phyloP scores from a whole-genome alignment of 768 basidiomycete genomes.

The Lanmaoa pseudosensibilis region DNA sequence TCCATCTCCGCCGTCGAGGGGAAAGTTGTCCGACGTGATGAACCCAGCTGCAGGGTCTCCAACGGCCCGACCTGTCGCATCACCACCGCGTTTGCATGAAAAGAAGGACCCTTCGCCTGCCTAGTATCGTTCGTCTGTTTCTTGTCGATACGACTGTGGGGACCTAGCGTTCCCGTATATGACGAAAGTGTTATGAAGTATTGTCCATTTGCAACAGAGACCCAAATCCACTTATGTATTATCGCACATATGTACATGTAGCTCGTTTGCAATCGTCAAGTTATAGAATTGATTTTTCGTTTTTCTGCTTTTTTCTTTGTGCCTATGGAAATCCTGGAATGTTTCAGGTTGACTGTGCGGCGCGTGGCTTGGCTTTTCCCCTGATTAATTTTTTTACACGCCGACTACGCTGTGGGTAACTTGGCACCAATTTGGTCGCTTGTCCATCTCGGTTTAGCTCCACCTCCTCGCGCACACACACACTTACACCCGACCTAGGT shows the following conservation, averaged over 20 bases:
- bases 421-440: neutral
- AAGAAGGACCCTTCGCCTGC: slow-evolving; percentile 33
- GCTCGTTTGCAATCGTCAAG: slow-evolving; percentile 10
- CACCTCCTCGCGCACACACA: neutral
- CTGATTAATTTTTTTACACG: neutral
- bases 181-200: slow-evolving; percentile 28
- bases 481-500: neutral
- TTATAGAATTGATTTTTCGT: slow-evolving; percentile 14
- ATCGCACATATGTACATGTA: slow-evolving; percentile 31
- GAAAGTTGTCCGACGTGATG: slow-evolving; percentile 54
- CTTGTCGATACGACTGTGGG: slow-evolving; percentile 13
- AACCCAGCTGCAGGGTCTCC: slow-evolving; percentile 52
- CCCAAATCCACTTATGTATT: slow-evolving; percentile 27
- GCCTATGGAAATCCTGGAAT: neutral
- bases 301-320: neutral
- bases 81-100: slow-evolving; percentile 46
- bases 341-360: neutral
- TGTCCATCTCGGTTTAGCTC: neutral
- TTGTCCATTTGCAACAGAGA: slow-evolving; percentile 20
- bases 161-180: slow-evolving; percentile 6
- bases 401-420: neutral
- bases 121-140: slow-evolving; percentile 13
- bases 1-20: slow-evolving; percentile 48
- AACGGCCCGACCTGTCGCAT: slow-evolving; percentile 51
- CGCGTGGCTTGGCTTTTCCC: neutral